These are phyloP conservation scores for Barnettozyma vustinii DNA, from an alignment of 805 yeast genomes.

Conservation along the genomic window DNA sequence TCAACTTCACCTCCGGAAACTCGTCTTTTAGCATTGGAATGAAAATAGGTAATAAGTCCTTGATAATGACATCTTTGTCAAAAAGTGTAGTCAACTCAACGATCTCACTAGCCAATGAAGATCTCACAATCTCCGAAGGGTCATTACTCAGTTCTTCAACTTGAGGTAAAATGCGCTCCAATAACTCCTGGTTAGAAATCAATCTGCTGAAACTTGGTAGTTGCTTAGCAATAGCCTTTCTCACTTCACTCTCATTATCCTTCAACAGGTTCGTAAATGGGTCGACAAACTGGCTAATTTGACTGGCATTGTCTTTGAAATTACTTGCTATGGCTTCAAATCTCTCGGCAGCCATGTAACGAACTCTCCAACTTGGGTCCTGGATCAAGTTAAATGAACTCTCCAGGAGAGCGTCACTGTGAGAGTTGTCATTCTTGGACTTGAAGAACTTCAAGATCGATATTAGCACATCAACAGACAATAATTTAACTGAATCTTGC, in stretches of 20 bases:
- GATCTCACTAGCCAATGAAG: conserved; percentile 84
- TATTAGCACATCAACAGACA: conserved; percentile 83
- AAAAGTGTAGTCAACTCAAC: conserved; percentile 82
- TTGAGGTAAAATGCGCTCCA: conserved; percentile 72
- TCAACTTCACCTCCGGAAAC: conserved; percentile 91
- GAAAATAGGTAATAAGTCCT: conserved; percentile 79
- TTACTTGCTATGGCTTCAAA: conserved; percentile 68
- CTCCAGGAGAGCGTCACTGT: conserved; percentile 56
- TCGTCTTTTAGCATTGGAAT: conserved; percentile 94
- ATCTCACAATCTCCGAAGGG: conserved; percentile 88
- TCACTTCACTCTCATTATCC: conserved; percentile 94
- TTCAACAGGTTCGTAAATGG: conserved; percentile 75
- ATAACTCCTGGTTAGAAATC: conserved; percentile 46
- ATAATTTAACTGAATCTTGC: conserved; percentile 91
- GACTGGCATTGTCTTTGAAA: conserved; percentile 52
- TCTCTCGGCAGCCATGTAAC: conserved; percentile 96
- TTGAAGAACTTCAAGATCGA: conserved; percentile 71
- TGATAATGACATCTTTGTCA: conserved; percentile 79
- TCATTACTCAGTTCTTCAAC: conserved; percentile 83
- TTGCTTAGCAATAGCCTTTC: conserved; percentile 91
- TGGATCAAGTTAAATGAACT: conserved; percentile 66
- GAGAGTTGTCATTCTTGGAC: conserved; percentile 48
- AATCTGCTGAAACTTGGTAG: conserved; percentile 68
- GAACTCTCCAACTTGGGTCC: conserved; percentile 96
- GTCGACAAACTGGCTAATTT: conserved; percentile 42